Conservation (phyloP, 352 stramenopile genomes). For the Phytophthora boehmeriae region DNA sequence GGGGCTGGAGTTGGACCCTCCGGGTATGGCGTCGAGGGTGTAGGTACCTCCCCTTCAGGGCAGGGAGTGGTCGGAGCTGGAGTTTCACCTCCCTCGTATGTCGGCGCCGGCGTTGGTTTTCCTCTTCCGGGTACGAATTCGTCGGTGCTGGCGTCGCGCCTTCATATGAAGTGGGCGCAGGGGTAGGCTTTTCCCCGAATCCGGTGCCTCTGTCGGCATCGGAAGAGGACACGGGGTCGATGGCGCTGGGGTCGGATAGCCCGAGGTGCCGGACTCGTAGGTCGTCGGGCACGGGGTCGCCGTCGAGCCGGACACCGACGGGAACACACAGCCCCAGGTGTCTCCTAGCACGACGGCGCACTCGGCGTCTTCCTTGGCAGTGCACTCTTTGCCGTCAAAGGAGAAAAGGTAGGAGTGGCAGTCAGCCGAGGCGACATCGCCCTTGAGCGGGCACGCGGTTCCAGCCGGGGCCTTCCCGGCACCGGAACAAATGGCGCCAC, state of each 20-base stretch:
- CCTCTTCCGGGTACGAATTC: not conserved
- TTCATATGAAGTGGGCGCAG: not conserved
- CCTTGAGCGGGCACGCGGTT: conserved; percentile 53
- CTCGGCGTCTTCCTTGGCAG: conserved; percentile 41
- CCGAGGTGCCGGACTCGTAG: conserved; percentile 16
- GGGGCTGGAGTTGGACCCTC: not conserved
- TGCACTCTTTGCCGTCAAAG: conserved; percentile 45
- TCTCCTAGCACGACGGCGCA: conserved; percentile 42
- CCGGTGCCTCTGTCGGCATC: not conserved
- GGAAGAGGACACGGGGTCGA: not conserved
- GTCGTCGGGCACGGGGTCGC: conserved; percentile 24
- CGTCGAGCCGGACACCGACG: conserved; percentile 17
- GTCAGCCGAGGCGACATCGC: conserved; percentile 36
- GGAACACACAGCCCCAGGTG: conserved; percentile 47
- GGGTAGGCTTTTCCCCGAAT: not conserved
- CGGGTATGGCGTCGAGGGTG: conserved; percentile 8
- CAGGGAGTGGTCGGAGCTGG: conserved; percentile 3
- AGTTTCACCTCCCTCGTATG: not conserved
- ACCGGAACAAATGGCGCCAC: conserved; percentile 51
- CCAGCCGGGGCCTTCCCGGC: conserved; percentile 37
- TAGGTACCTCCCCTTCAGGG: conserved; percentile 3
- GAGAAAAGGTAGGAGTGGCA: conserved; percentile 53
- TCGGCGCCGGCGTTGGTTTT: conserved; percentile 1
- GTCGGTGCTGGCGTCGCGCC: conserved; percentile 6
- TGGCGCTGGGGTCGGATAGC: conserved; percentile 5